Evolutionary conservation across 2,329 filamentous ascomycete species (phyloP).

Genomic region (Blastomyces gilchristii): DNA sequence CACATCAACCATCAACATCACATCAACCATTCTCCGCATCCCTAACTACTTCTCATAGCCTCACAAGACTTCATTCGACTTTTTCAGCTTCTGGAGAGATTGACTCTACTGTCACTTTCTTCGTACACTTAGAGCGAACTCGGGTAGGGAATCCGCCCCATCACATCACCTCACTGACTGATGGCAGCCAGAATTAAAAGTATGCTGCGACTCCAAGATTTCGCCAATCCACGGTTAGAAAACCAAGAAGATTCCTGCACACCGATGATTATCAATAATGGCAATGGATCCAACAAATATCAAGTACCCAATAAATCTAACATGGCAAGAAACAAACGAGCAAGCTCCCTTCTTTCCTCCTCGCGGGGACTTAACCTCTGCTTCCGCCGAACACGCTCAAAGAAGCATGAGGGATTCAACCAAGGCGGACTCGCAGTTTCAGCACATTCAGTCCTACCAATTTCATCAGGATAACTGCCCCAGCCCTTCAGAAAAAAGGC

Average conservation of each 20-base stretch:
- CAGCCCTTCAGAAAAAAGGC: neutral
- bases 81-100: neutral
- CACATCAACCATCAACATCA: neutral
- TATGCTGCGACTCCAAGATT: neutral
- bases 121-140: no score
- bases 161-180: neutral
- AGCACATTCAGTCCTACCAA: neutral
- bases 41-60: neutral
- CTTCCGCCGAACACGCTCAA: neutral
- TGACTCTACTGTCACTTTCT: neutral
- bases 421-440: neutral
- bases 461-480: neutral
- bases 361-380: neutral
- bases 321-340: neutral
- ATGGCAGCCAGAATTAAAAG: neutral
- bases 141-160: neutral
- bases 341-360: no score
- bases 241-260: neutral
- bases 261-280: no score
- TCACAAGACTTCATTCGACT: neutral
- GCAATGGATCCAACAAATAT: neutral
- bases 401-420: neutral
- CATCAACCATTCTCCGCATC: neutral
- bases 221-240: neutral
- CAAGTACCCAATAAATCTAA: neutral